Evolutionary conservation across 164 flowering plant species (phyloP), one percentile per base, ranked within the genome.

Genomic region (Vitis rotundifolia): DNA sequence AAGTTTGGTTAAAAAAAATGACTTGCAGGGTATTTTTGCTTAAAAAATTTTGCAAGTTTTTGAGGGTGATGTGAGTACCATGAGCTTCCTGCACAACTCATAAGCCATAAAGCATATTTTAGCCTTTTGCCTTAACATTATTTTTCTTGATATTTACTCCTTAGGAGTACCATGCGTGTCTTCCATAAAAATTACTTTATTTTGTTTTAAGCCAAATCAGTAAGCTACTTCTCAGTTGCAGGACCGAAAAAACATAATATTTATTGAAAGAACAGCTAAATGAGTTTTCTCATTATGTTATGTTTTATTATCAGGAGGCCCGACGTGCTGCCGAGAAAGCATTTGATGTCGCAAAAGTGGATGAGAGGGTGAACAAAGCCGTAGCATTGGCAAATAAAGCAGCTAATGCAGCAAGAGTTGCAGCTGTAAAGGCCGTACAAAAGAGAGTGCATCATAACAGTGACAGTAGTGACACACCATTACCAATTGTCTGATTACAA

Each of bases 301-400:
- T n/a, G n/a, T n/a, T n/a, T n/a, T n/a, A n/a, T n/a, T n/a, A 64
- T 55, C 92, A 95, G 99, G 97, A 95, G 81, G 99, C 98, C 67
- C 79, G 86, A 49, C 76, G 83, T 73, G 91, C 93, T 22, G 92
- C 96, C 28, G 90, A 90, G 75, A 93, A 84, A 76, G 97, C 98
- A 44, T 83, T 79, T 64, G 78, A 84, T 62, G 86, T 87, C 52
- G 79, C 81, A 1, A 85, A 81, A 76, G 88, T 93, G 47, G 99
- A 95, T 60, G 98, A 91, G 52, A 85, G 97, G 72, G 97, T 93
- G 59, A 90, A 89, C 77, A 83, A 72, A 74, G 92, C 94, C 11
- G 86, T 91, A 9, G 83, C 87, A 6, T 86, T 90, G 31, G 99
- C 99, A 18, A 95, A 91, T 72, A 84, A 80, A 66, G 91, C 99